Evolutionary conservation across 306 rosid genomes (phyloP).

Genomic region (Citrullus colocynthis): DNA sequence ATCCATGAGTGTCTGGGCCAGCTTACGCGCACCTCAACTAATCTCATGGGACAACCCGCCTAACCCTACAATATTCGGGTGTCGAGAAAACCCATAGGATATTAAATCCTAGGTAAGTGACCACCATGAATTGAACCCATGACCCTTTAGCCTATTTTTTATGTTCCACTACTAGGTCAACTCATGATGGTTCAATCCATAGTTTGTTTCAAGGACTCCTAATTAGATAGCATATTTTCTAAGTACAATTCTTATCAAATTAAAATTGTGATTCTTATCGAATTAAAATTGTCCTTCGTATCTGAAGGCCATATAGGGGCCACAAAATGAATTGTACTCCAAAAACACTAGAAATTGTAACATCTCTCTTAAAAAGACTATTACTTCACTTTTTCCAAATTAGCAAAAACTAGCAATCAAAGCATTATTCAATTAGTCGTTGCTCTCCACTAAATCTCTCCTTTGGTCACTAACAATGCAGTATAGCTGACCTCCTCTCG

Average conservation of each 20-base stretch:
- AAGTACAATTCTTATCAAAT: not conserved
- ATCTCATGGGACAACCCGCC: too few relatives aligned
- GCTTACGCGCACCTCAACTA: too few relatives aligned
- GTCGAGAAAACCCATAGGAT: too few relatives aligned
- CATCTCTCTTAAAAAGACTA: not conserved
- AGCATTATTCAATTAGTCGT: not conserved
- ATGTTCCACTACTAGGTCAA: too few relatives aligned
- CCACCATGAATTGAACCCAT: too few relatives aligned
- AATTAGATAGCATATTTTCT: not conserved
- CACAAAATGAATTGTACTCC: not conserved
- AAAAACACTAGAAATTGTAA: not conserved
- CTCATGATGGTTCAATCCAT: not conserved
- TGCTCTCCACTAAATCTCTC: not conserved
- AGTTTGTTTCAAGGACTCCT: not conserved
- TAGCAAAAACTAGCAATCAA: not conserved
- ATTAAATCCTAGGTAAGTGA: too few relatives aligned
- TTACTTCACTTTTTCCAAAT: not conserved
- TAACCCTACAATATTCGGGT: too few relatives aligned
- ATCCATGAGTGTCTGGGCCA: too few relatives aligned
- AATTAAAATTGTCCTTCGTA: not conserved
- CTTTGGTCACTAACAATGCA: not conserved
- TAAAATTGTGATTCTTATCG: not conserved
- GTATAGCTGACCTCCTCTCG: not conserved
- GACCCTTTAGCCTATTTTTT: too few relatives aligned
- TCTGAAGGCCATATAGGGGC: not conserved